Evolutionary conservation across 805 yeast species (phyloP), one percentile per base, ranked within the genome.

Genomic region (Jamesozyma lodderae): DNA sequence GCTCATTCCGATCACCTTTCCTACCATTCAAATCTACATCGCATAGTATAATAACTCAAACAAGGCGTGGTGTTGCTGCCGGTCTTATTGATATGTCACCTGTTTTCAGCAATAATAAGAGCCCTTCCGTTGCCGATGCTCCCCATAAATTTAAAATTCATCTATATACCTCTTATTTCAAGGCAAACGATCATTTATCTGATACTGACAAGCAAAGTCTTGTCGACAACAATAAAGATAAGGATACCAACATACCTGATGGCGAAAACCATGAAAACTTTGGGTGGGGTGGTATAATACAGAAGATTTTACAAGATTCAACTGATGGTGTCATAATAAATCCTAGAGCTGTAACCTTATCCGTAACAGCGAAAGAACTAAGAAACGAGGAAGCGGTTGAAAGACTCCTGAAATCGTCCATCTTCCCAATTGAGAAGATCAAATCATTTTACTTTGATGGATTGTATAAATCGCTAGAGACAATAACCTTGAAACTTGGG

Each of bases 221-320:
- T n/a, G 6, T 6, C 10, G 22, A 15, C 6, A 19, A 15, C 20
- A 6, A 17, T 17, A 30, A n/a, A 8, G 29, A 13, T 18, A 11
- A 16, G 14, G 18, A n/a, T 4, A n/a, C 4, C 15, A 15, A 20
- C 4, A 20, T 14, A 13, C 5, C n/a, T 11, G 22, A 23, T 30
- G 33, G 25, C 34, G 19, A 17, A 1, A 35, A 31, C 5, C n/a
- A n/a, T n/a, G 13, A 24, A 5, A 31, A 77, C 53, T 71, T 75
- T 42, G 96, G 96, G 35, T 86, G 95, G 95, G 96, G 95, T 62
- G 88, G 81, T 44, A 62, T 83, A 36, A 73, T 81, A 17, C 86
- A 84, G 50, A 67, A 94, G 50, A 81, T 86, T 43, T 79, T 86
- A 45, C 57, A 73, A 13, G 92, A 94, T 19, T 74, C 88, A 1